Conservation (phyloP, 768 basidiomycete species). For the Daedaleopsis nitida region DNA sequence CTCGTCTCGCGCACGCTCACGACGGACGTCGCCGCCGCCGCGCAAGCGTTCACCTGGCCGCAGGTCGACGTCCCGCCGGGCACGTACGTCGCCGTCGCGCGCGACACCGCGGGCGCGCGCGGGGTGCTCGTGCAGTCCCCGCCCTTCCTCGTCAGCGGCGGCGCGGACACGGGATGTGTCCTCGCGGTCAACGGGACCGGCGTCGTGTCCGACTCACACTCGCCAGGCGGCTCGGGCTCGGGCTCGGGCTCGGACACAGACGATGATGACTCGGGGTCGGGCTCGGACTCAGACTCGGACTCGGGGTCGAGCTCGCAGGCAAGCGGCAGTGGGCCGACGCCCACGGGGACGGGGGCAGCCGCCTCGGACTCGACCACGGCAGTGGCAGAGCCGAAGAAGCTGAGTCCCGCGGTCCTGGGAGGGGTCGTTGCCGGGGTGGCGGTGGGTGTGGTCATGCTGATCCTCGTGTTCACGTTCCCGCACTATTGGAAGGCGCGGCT, state of each 20-base stretch:
- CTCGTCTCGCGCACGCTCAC: conserved; percentile 30
- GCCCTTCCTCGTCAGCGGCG: conserved; percentile 33
- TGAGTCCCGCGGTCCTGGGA: conserved; percentile 24
- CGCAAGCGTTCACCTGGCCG: conserved; percentile 30
- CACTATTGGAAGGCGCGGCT: conserved; percentile 23
- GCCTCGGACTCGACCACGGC: not conserved
- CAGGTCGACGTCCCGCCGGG: conserved; percentile 37
- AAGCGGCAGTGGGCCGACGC: not conserved
- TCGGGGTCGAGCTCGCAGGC: not conserved
- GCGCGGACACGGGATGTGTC: conserved; percentile 23
- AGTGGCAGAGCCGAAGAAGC: conserved; percentile 1
- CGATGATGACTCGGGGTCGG: too few relatives aligned
- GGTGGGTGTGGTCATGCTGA: conserved; percentile 23
- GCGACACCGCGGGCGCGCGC: conserved; percentile 21
- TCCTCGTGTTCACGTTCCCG: conserved; percentile 29
- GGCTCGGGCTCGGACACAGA: conserved; percentile 2
- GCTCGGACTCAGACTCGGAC: conserved; percentile 1
- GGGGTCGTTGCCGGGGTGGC: conserved; percentile 31
- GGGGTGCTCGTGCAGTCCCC: conserved; percentile 28
- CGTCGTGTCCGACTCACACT: not conserved
- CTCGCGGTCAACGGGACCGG: not conserved
- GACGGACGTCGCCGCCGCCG: conserved; percentile 28
- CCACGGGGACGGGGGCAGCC: conserved; percentile 3
- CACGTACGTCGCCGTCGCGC: conserved; percentile 34
- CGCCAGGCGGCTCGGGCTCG: not conserved